Conservation (phyloP, 148 eudicot species). For the Cornus kousa region DNA sequence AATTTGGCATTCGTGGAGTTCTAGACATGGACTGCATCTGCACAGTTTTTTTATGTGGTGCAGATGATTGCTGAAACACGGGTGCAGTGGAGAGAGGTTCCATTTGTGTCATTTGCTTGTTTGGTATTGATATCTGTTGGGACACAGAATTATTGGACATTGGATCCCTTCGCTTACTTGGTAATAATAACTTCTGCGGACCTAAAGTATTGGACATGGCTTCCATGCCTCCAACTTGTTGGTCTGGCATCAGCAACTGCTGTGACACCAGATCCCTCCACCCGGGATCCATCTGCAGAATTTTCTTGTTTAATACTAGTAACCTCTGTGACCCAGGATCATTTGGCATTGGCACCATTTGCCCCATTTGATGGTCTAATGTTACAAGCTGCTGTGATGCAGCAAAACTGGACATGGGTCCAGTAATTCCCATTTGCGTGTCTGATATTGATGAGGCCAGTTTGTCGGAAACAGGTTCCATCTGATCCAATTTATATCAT, state of each 20-base stretch:
- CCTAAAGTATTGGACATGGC: constrained; percentile 9
- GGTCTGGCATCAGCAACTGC: too few species aligned
- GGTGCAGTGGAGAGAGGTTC: constrained; percentile 21
- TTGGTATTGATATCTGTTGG: constrained; percentile 28
- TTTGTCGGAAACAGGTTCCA: constrained; percentile 35
- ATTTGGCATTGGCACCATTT: constrained; percentile 26
- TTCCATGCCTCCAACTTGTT: too few species aligned
- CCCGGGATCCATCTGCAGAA: constrained; percentile 23
- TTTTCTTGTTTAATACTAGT: constrained; percentile 18
- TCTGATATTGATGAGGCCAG: constrained; percentile 37
- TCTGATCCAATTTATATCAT: constrained; percentile 14
- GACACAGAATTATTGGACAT: constrained; percentile 20
- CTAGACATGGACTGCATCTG: constrained; percentile 23
- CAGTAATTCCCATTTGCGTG: constrained; percentile 34
- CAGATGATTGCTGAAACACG: constrained; percentile 22
- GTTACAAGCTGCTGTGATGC: constrained; percentile 26
- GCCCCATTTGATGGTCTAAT: constrained; percentile 24
- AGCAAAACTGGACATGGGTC: constrained; percentile 31
- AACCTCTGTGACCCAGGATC: constrained; percentile 23
- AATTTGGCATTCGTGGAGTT: constrained; percentile 24
- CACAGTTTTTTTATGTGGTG: constrained; percentile 26
- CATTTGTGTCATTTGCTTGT: constrained; percentile 37
- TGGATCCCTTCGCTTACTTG: constrained; percentile 60
- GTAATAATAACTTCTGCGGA: constrained; percentile 25
- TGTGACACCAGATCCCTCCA: constrained; percentile 15